A percentile compares a stretch with the other conserved stretches of the same genome.
These are phyloP conservation scores for Aureobasidium sp. DNA, from an alignment of 2,329 filamentous ascomycete genomes.

Conservation along the genomic window DNA sequence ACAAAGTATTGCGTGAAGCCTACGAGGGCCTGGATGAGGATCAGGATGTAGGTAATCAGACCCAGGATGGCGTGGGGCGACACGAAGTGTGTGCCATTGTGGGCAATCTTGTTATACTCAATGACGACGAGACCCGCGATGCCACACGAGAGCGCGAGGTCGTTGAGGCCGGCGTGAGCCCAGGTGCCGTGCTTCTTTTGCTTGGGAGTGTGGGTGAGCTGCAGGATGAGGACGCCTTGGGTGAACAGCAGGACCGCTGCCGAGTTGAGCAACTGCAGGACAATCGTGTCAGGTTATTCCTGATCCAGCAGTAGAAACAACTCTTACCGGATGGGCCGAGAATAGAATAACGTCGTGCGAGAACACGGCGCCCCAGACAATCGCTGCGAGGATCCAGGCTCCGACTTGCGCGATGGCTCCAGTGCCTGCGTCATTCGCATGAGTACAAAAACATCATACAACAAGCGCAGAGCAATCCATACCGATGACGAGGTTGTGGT, in stretches of 20 bases:
- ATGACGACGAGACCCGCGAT: slow-evolving; percentile 63
- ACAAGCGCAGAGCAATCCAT: neutral
- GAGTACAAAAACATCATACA: slow-evolving; percentile 3
- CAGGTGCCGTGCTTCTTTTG: slow-evolving; percentile 63
- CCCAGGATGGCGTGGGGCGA: slow-evolving; percentile 78
- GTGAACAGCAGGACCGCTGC: slow-evolving; percentile 67
- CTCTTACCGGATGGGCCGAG: slow-evolving; percentile 72
- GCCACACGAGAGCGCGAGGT: slow-evolving; percentile 55
- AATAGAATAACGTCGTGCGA: slow-evolving; percentile 68
- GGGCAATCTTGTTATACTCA: slow-evolving; percentile 74
- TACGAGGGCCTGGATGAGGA: slow-evolving; percentile 66
- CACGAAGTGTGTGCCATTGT: slow-evolving; percentile 64
- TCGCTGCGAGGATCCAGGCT: slow-evolving; percentile 63
- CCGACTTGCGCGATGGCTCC: slow-evolving; percentile 74
- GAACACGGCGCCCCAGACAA: slow-evolving; percentile 74
- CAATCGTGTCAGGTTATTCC: slow-evolving; percentile 1
- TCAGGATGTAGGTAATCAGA: slow-evolving; percentile 62
- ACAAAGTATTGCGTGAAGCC: slow-evolving; percentile 78
- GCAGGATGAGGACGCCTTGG: slow-evolving; percentile 75
- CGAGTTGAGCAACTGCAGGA: slow-evolving; percentile 46
- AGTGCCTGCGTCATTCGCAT: slow-evolving; percentile 53
- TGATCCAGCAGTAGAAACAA: neutral
- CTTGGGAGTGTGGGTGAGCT: slow-evolving; percentile 70
- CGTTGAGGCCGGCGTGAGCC: slow-evolving; percentile 64
- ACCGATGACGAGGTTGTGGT: slow-evolving; percentile 71